Evolutionary conservation across 129 eudicot species (phyloP).

Genomic region (Escallonia rubra): DNA sequence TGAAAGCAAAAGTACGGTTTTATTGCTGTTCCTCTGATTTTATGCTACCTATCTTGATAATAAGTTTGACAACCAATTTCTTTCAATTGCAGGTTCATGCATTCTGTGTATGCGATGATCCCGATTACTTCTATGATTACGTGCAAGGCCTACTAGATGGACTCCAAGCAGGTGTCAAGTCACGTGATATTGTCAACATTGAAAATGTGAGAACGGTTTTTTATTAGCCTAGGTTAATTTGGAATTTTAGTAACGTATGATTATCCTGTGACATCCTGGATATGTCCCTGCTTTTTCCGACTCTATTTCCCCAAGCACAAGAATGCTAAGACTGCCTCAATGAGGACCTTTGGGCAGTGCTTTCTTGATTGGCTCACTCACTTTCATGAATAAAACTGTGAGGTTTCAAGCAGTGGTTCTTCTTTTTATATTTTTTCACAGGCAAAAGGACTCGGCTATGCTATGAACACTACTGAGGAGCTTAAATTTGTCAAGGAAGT

Average conservation of each 20-base stretch:
- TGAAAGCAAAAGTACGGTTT: conserved; percentile 70
- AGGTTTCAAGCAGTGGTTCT: not conserved
- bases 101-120: conserved; percentile 80
- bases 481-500: conserved; percentile 78
- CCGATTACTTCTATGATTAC: conserved; percentile 81
- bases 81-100: conserved; percentile 58
- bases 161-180: conserved; percentile 62
- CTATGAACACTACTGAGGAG: conserved; percentile 81
- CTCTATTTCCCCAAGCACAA: not conserved
- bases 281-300: not conserved
- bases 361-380: no score
- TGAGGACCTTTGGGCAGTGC: no score
- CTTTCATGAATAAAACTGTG: not conserved
- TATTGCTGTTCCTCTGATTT: conserved; percentile 6
- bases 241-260: not conserved
- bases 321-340: not conserved
- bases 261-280: not conserved
- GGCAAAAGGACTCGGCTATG: conserved; percentile 98
- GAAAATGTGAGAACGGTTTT: conserved; percentile 52
- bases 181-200: conserved; percentile 69
- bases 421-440: conserved; percentile 18
- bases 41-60: not conserved
- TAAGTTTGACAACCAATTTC: not conserved
- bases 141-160: conserved; percentile 88
- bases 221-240: not conserved